Evolutionary conservation across 352 stramenopile genomes (phyloP).

Genomic region (Phytophthora multivora): DNA sequence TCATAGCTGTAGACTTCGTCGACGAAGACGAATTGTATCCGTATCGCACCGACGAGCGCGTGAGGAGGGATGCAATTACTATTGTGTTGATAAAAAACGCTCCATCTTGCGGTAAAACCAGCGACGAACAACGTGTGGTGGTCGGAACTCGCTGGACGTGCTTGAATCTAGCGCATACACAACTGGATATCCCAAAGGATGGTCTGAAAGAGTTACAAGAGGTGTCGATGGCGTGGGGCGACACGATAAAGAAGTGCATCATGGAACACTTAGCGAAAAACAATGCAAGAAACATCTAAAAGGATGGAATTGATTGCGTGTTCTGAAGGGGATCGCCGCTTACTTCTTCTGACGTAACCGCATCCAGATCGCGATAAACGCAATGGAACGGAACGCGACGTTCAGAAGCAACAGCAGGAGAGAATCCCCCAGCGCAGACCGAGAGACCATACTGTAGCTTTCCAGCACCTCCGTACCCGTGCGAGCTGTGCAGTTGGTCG

Average conservation of each 20-base stretch:
- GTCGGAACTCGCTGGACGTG: conserved; percentile 30
- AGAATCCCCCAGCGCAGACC: too few species aligned
- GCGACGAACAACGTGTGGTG: conserved; percentile 4
- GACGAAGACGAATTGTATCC: conserved; percentile 46
- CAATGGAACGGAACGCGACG: too few species aligned
- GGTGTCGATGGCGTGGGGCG: conserved; percentile 20
- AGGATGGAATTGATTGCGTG: too few species aligned
- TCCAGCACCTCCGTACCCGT: too few species aligned
- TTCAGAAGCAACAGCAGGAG: too few species aligned
- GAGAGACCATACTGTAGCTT: too few species aligned
- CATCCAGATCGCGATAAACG: too few species aligned
- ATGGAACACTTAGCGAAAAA: conserved; percentile 7
- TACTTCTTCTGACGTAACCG: too few species aligned
- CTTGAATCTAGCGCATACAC: conserved; percentile 11
- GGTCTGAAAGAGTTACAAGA: conserved; percentile 19
- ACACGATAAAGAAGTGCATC: conserved; percentile 31
- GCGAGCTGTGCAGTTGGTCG: too few species aligned
- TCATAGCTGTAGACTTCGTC: conserved; percentile 33
- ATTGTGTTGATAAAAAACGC: conserved; percentile 6
- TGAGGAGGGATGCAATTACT: conserved; percentile 38
- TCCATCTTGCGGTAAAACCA: neutral
- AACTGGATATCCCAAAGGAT: conserved; percentile 16
- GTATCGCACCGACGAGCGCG: conserved; percentile 29
- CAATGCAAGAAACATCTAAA: conserved; percentile 1
- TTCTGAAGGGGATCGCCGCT: too few species aligned